These are phyloP conservation scores for Pezicula rhizophila DNA, from an alignment of 2,329 filamentous ascomycete genomes.

Conservation along the genomic window DNA sequence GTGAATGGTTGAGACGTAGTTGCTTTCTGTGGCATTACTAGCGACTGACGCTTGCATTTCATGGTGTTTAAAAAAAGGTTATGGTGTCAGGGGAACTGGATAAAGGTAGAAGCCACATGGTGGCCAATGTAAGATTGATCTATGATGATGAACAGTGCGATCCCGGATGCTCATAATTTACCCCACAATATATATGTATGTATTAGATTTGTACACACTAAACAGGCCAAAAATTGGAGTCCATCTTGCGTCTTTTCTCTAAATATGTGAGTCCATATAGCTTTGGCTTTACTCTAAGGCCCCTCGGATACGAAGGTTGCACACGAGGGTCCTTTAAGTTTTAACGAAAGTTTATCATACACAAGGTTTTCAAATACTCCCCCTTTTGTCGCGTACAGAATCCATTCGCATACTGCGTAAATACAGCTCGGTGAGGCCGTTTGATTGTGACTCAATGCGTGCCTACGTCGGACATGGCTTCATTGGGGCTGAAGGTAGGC, in stretches of 20 bases:
- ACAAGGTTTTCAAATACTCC: too few relatives aligned
- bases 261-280: constrained; percentile 8
- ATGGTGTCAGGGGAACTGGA: too few relatives aligned
- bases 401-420: too few relatives aligned
- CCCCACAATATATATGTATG: constrained; percentile 15
- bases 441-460: too few relatives aligned
- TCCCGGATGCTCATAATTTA: constrained; percentile 4
- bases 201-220: constrained; percentile 3
- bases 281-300: neutral
- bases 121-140: constrained; percentile 12
- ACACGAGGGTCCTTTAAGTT: too few relatives aligned
- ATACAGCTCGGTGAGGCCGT: too few relatives aligned
- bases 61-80: constrained; percentile 8
- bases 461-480: too few relatives aligned
- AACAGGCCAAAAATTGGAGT: constrained; percentile 4
- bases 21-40: constrained; percentile 7
- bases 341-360: neutral
- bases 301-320: neutral
- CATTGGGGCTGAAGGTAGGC: too few relatives aligned
- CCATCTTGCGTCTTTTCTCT: neutral
- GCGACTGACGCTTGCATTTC: constrained; percentile 11
- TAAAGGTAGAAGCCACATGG: constrained; percentile 2
- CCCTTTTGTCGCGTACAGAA: too few relatives aligned
- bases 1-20: neutral
- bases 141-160: constrained; percentile 4